Conservation (phyloP, 345 rosid species). For the Euphorbia tirucalli region DNA sequence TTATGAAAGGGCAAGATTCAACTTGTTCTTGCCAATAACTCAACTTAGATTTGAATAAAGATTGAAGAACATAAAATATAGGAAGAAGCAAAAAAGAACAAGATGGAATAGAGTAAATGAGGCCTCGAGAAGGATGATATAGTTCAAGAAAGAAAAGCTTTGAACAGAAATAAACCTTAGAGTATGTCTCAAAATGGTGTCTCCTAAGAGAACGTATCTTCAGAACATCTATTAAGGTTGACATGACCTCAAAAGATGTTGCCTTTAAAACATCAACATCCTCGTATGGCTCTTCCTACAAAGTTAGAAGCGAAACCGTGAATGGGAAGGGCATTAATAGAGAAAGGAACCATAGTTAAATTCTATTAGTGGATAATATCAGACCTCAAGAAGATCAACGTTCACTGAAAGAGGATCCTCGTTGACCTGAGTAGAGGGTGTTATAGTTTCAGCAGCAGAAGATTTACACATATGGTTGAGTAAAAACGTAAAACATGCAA, state of each 20-base stretch:
- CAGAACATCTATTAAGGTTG: constrained; percentile 86
- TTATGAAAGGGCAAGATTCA: neutral
- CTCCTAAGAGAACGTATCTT: constrained; percentile 90
- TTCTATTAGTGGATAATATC: constrained; percentile 11
- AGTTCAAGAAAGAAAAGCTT: neutral
- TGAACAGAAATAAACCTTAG: constrained; percentile 49
- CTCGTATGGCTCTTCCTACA: constrained; percentile 84
- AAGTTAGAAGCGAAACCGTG: constrained; percentile 6
- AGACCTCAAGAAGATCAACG: constrained; percentile 94
- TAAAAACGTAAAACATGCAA: neutral
- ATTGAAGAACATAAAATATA: neutral
- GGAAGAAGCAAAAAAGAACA: too few relatives aligned
- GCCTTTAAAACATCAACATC: constrained; percentile 95
- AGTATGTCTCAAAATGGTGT: constrained; percentile 91
- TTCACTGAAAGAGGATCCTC: constrained; percentile 94
- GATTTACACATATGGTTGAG: neutral
- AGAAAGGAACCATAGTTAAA: neutral
- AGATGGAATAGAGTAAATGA: too few relatives aligned
- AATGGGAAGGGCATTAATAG: constrained; percentile 3
- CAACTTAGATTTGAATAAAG: neutral
- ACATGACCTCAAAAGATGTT: constrained; percentile 91
- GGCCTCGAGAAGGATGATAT: too few relatives aligned
- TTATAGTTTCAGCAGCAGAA: constrained; percentile 17
- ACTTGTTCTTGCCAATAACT: neutral
- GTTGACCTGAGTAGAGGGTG: constrained; percentile 52